phyloP scores from a whole-genome alignment of 2,329 filamentous ascomycete species.

The Venturia pyrina region DNA sequence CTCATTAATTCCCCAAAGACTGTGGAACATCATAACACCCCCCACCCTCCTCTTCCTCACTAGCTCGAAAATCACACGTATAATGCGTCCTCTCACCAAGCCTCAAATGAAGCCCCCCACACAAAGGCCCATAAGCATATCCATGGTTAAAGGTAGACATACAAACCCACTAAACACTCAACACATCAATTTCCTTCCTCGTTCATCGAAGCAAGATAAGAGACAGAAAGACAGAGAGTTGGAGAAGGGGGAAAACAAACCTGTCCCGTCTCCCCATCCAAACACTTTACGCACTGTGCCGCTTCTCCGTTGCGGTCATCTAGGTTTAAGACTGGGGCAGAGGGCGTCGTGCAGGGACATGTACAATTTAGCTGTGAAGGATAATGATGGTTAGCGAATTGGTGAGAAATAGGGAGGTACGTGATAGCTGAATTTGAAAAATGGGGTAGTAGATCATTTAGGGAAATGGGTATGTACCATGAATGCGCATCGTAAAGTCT shows the following conservation, averaged over 20 bases:
- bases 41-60: neutral
- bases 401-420: too few relatives aligned
- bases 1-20: too few relatives aligned
- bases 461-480: too few relatives aligned
- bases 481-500: too few relatives aligned
- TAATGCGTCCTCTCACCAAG: neutral
- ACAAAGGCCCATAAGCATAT: neutral
- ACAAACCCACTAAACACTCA: neutral
- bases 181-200: too few relatives aligned
- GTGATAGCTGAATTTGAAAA: too few relatives aligned
- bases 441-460: too few relatives aligned
- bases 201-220: neutral
- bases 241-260: neutral
- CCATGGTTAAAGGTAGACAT: neutral
- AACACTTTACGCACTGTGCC: neutral
- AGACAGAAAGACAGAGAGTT: neutral
- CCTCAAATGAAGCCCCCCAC: neutral
- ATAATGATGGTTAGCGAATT: too few relatives aligned
- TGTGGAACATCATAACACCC: neutral
- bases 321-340: neutral
- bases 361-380: neutral
- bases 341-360: neutral
- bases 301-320: neutral
- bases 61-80: neutral
- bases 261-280: neutral